phyloP scores from a whole-genome alignment of 805 yeast genomes.

The Tetrapisispora iriomotensis region DNA sequence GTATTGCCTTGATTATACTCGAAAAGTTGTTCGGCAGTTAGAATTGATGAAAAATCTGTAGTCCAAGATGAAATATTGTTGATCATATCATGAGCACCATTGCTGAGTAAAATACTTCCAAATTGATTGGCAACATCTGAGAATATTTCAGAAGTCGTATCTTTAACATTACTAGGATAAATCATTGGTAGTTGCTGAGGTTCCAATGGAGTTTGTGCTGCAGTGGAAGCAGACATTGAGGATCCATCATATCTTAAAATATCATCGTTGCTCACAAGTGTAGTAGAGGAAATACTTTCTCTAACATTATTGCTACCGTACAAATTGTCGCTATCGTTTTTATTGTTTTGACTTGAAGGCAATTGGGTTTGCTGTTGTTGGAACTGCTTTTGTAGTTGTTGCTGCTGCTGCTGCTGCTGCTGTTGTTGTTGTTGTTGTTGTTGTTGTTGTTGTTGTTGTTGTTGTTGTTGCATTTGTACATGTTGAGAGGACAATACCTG shows the following conservation, averaged over 20 bases:
- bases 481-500: no score
- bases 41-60: constrained; percentile 11
- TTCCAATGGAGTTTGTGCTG: neutral
- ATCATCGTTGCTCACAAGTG: neutral
- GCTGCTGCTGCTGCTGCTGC: no score
- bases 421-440: no score
- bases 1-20: neutral
- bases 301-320: neutral
- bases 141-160: neutral
- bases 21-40: neutral
- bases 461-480: no score
- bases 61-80: constrained; percentile 55
- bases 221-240: neutral
- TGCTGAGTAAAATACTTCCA: constrained; percentile 11
- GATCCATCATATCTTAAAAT: neutral
- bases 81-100: constrained; percentile 49
- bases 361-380: neutral
- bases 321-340: neutral
- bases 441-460: no score
- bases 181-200: constrained; percentile 2
- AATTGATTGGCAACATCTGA: neutral
- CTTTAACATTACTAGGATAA: neutral
- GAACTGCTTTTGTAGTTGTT: no score
- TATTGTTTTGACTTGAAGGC: neutral
- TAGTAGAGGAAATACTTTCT: constrained; percentile 1